Percentiles rank a stretch among this genome's conserved stretches.
Evolutionary conservation across 306 rosid genomes (phyloP).

Genomic region (Clitoria ternatea): DNA sequence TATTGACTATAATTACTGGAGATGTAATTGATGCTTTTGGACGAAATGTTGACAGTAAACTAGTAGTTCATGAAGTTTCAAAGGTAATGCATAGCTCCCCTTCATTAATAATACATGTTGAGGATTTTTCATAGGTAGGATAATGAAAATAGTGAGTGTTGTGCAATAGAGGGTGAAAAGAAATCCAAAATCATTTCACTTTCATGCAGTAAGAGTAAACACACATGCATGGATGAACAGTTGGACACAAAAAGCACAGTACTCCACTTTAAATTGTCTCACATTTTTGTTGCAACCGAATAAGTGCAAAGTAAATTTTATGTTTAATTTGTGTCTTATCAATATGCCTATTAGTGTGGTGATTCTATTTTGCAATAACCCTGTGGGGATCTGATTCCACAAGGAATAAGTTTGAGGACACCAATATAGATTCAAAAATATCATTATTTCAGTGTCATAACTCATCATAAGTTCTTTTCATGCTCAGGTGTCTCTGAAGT

Average conservation of each 20-base stretch:
- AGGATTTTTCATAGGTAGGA: neutral
- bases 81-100: conserved; percentile 27
- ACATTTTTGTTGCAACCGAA: neutral
- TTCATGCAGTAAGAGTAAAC: neutral
- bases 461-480: conserved; percentile 4
- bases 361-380: neutral
- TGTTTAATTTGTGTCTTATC: neutral
- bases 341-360: neutral
- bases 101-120: neutral
- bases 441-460: conserved; percentile 11
- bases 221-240: neutral
- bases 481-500: conserved; percentile 53
- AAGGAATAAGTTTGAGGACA: neutral
- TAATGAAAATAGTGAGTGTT: neutral
- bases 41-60: conserved; percentile 7
- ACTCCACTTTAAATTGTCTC: neutral
- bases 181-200: neutral
- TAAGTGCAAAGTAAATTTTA: neutral
- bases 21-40: conserved; percentile 61
- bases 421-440: neutral
- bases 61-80: conserved; percentile 55
- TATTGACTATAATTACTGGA: conserved; percentile 60
- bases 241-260: neutral
- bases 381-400: neutral
- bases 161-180: neutral